Evolutionary conservation across 2,329 filamentous ascomycete species (phyloP), one percentile per base, ranked within the genome.

Genomic region (Aspergillus texensis): DNA sequence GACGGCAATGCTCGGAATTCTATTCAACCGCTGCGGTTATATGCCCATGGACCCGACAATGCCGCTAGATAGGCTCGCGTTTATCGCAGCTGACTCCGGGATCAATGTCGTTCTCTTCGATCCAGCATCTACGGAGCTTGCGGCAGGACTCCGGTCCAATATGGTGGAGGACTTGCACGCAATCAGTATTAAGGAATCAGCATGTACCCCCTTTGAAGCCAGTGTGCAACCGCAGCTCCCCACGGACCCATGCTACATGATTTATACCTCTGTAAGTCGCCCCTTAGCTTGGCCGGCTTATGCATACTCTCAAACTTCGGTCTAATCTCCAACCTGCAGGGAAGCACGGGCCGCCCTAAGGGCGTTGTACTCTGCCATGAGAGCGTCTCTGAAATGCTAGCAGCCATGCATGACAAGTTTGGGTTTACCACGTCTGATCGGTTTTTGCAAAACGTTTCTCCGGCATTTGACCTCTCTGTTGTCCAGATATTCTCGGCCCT

Each of bases 181-280:
- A 32, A 32, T 32, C 6, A 32, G 30, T 10, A 32, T 32, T 10
- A 10, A 32, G 6, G 30, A 32, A 32, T 32, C 6, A 8, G 30
- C 30, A 32, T 32, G 30, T 9, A 32, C 30, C 30, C 30, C 30
- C 9, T 32, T 32, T 32, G 30, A 32, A 32, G 30, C 30, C 9
- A 10, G 30, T 32, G 30, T 32, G n/a, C 30, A 32, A 32, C 30
- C 30, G 6, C 30, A 32, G 30, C 30, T 32, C 30, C 30, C 30
- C 30, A 32, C 30, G 9, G 30, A 32, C 30, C 30, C 30, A 32
- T 32, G 30, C 30, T 32, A 32, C 19, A 45, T 61, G 26, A 34
- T 56, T 24, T 61, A 61, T 36, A 61, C 58, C 10, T 61, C 58
- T 16, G 58, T 61, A 61, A 36, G 58, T 61, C 24, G 14, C 30